Base-by-base conservation (phyloP, 352 stramenopile species). In the Thraustochytrium sp. region DNA sequence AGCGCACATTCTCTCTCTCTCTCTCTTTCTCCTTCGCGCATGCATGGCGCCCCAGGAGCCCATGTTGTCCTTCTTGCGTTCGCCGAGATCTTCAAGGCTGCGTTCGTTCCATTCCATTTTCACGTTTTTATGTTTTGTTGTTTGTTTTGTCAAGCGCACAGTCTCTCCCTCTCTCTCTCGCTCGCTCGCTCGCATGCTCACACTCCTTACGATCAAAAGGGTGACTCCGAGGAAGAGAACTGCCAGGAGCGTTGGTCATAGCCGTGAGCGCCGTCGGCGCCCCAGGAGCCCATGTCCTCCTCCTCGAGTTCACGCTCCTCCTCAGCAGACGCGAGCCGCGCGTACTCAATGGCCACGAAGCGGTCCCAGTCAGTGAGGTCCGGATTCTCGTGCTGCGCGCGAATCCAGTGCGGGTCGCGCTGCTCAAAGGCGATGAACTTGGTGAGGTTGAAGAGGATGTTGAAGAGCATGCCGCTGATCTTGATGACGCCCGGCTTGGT, bases 341-440 rank as follows among this genome's bases (percentile, higher is more conserved):
- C 95, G 86, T 99, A 99, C 89, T 99, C 96, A 37, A 95, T 91
- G 34, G 92, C 95, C 21, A 96, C 96, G 87, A 97, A 99, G 34
- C 96, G 90, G 89, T 99, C 96, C 97, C 97, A 99, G 87, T 99
- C 95, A 34, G 88, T 93, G 37, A 94, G 89, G 85, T 94, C 94
- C 65, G 92, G 89, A 87, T 95, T 91, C 86, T 95, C 91, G 40
- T 90, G 86, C 85, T 94, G 93, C 48, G 87, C 84, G 51, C 96
- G 93, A 85, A 99, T 90, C 46, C 97, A 88, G 88, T 99, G 98
- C 23, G 96, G 96, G 88, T 99, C 97, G 29, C 96, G 90, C 86
- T 98, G 93, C 89, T 99, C 97, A 88, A 99, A 99, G 76, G 96
- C 91, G 55, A 99, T 96, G 77, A 99, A 99, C 87, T 99, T 99